phyloP scores from a whole-genome alignment of 192 early-diverging fungal species.

The Borealophlyctis nickersoniae region DNA sequence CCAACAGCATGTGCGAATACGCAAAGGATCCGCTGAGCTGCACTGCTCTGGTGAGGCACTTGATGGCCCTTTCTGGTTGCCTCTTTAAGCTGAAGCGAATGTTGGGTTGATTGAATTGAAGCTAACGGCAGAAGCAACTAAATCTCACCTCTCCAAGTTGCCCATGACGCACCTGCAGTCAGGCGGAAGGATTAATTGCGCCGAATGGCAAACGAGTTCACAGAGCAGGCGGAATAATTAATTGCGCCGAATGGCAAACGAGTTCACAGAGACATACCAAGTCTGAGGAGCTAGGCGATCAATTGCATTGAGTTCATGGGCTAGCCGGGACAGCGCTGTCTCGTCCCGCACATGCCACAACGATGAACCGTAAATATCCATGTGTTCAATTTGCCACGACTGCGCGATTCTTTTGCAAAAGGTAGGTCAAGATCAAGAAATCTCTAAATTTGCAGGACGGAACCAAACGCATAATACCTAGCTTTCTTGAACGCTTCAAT shows the following conservation, averaged over 20 bases:
- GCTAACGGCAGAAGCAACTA: neutral
- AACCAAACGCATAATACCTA: slow-evolving; percentile 18
- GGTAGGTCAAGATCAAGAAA: neutral
- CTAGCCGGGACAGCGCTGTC: slow-evolving; percentile 67
- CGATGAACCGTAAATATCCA: slow-evolving; percentile 82
- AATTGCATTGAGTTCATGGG: slow-evolving; percentile 66
- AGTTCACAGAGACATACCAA: slow-evolving; percentile 64
- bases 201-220: no score
- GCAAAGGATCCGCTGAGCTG: slow-evolving; percentile 62
- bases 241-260: no score
- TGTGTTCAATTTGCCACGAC: slow-evolving; percentile 67
- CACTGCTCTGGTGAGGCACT: slow-evolving; percentile 73
- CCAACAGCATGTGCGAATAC: slow-evolving; percentile 82
- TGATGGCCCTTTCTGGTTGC: slow-evolving; percentile 73
- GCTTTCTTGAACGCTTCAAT: slow-evolving; percentile 19
- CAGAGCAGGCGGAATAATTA: no score
- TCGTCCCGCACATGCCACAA: slow-evolving; percentile 83
- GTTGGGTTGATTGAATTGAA: slow-evolving; percentile 27
- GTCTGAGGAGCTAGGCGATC: slow-evolving; percentile 72
- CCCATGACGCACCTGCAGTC: slow-evolving; percentile 41
- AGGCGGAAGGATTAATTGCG: no score
- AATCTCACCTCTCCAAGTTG: slow-evolving; percentile 37
- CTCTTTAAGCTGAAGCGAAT: slow-evolving; percentile 62
- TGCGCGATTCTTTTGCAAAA: slow-evolving; percentile 39
- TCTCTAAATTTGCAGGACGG: no score